Base-by-base conservation (phyloP, 495 filamentous ascomycete species). In the Lasiosphaeria miniovina region DNA sequence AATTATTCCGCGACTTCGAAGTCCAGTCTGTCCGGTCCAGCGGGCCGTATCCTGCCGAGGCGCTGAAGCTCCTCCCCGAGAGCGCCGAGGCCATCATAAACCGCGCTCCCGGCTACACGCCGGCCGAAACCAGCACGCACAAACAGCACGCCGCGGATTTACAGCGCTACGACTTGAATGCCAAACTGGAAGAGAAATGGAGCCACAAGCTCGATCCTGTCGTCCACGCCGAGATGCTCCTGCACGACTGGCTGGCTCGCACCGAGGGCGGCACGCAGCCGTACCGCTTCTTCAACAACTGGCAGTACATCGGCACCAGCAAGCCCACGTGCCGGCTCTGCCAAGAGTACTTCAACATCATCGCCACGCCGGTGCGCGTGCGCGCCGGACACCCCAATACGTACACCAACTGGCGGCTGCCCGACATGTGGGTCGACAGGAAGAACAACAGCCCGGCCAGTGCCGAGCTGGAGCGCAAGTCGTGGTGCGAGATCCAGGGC, bases 311-410 rank as follows among this genome's bases (percentile, higher is more conserved):
- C 17, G 68, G 68, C 14, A 57, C 49, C 11, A 65, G 61, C 59
- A 71, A 71, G 41, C 68, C 66, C 35, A 53, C 53, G 10, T 68
- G 68, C 53, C 40, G 51, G 40, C 14, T 71, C 1, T 71, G 68
- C 55, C 34, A 54, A 6, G 45, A 65, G 24, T 68, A 67, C 49
- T 68, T 71, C 32, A 15, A 31, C 33, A 31, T 60, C 46, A 48
- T 54, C 14, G 24, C 51, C 3, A 60, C 49, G 11, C 54, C 54
- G 0, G 61, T 63, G 31, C 11, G 45, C 4, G 49, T 60, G 48
- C 24, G 61, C 3, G 8, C 57, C 3, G 43, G 46, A 2, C 61
- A 63, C 24, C 40, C 41, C 0, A 63, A 63, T 32, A 32, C 38
- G 31, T 59, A 59, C 48, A 12, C 49, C 7, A 60, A 59, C 40